Base-by-base conservation (phyloP, 306 rosid genomes). In the Betula pendula region DNA sequence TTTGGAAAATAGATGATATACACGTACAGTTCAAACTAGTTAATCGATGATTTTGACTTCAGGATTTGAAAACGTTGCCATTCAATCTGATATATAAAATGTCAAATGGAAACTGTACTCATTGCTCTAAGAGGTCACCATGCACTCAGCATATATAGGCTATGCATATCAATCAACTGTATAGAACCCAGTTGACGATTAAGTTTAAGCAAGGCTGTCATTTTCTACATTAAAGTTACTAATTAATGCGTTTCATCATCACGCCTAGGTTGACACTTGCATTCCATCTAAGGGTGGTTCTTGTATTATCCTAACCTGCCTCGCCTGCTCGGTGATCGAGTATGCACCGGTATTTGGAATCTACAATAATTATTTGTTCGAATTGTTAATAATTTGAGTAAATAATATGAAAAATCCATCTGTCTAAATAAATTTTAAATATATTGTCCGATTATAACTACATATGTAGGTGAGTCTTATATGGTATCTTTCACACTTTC, bases 161-260 rank as follows among this genome's bases (percentile, higher is more conserved):
- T 38, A 38, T 38, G 42, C 42, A 6, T 56, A 43, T n/a, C n/a
- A 59, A 52, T 72, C 14, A 51, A 53, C 31, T 35, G 14, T 72
- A 48, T 4, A 33, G 17, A 62, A 29, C 6, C 71, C 42, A 62
- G 22, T 45, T 45, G 71, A 62, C 12, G 53, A 76, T 15, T 24
- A 52, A 13, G 73, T 24, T 20, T 19, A 4, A 48, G 38, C 15
- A 63, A 63, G 63, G 22, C 22, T 47, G 1, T 24, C 7, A 43
- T 63, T 75, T 31, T 65, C 13, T 48, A n/a, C 51, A 58, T 13
- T 49, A 63, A 15, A n/a, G 25, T 44, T 19, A 19, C 49, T 33
- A 75, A 75, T 47, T 45, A 76, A 76, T 76, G 79, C 73, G 70
- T 65, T 33, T 75, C 65, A 75, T 3, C 43, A 49, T 48, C 79